Percentiles rank a stretch among this genome's conserved stretches.
Conservation (phyloP, 1,139 yeast genomes). For the Schizosaccharomyces versatilis region DNA sequence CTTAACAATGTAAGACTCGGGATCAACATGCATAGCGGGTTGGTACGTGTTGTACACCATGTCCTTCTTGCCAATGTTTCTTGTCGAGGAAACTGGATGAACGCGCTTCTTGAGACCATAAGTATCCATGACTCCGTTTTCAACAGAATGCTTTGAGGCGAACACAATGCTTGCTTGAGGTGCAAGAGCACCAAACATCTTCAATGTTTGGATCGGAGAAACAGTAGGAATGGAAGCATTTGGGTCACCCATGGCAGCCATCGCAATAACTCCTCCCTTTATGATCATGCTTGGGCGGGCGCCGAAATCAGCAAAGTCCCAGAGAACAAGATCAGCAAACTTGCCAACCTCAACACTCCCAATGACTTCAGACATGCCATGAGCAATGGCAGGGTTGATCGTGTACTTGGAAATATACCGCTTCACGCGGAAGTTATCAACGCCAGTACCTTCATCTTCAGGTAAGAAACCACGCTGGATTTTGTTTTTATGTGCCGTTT, state of each 20-base stretch:
- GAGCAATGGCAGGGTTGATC: constrained; percentile 10
- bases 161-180: constrained; percentile 7
- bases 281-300: constrained; percentile 6
- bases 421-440: constrained; percentile 10
- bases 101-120: constrained; percentile 9
- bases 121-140: constrained; percentile 5
- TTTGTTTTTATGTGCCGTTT: constrained; percentile 11
- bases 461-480: constrained; percentile 8
- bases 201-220: constrained; percentile 7
- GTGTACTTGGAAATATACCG: constrained; percentile 11
- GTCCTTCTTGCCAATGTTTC: constrained; percentile 9
- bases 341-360: constrained; percentile 11
- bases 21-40: constrained; percentile 9
- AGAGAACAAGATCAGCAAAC: constrained; percentile 10
- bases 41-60: constrained; percentile 7
- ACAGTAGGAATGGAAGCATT: constrained; percentile 11
- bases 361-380: constrained; percentile 9
- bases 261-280: constrained; percentile 10
- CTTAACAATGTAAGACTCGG: constrained; percentile 9
- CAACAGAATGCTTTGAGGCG: constrained; percentile 6
- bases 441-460: constrained; percentile 6
- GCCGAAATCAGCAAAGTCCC: constrained; percentile 9
- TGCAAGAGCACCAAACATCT: constrained; percentile 9
- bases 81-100: constrained; percentile 5
- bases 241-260: constrained; percentile 10